Evolutionary conservation across 2,329 filamentous ascomycete species (phyloP), one percentile per base, ranked within the genome.

Genomic region (Ascochyta fabae): DNA sequence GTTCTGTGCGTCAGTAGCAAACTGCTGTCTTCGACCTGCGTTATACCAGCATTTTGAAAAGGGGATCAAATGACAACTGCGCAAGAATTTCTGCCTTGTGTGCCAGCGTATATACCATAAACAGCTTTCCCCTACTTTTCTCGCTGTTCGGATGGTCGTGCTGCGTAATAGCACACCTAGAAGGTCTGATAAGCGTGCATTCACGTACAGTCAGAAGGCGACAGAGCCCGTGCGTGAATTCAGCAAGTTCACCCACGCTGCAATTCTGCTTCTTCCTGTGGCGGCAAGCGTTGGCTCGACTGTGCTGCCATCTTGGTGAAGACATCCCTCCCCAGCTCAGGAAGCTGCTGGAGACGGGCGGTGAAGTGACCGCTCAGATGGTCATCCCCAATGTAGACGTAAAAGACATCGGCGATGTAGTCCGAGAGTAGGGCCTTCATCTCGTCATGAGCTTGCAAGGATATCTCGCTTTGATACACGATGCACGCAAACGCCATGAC

Each of bases 321-420:
- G 1, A 72, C 38, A 39, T 67, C 59, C 13, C 38, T 19, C 24
- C 62, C 52, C 9, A 72, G 33, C 36, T 67, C 61, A 0, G 67
- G 65, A 3, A 65, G 43, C 13, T 45, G 10, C 23, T 55, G 31
- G 4, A 71, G 9, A 1, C 40, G 52, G 26, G 57, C 23, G 3
- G 53, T 19, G 23, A 72, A 68, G 0, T 1, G 19, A 0, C 15
- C 6, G 1, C 53, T 52, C 7, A 66, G 26, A 7, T 53, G 24
- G 5, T 65, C 50, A 5, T 62, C 56, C 0, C 45, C 9, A 1
- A 65, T 6, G n/a, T 67, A 64, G 1, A 53, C 24, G 51, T 54
- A 61, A 40, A 51, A 72, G 5, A 66, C 45, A 0, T 66, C 57
- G 9, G 66, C 69, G n/a, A 74, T 59, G 6, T 31, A 60, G 0